Evolutionary conservation across 441 rosid genomes (phyloP).

Genomic region (Isatis lusitanica): DNA sequence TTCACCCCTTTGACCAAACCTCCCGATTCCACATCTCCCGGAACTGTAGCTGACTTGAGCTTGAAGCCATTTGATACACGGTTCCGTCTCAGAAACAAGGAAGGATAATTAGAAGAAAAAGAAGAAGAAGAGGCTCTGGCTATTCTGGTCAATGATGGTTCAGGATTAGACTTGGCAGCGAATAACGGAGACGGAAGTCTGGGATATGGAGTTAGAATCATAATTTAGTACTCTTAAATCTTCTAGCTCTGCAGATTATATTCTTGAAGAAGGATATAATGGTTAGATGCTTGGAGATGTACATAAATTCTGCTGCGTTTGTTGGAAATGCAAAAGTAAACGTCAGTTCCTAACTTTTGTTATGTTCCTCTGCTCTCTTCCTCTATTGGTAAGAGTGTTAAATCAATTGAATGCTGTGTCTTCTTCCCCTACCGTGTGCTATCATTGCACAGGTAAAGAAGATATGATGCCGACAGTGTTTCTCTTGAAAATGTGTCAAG

Average conservation of each 20-base stretch:
- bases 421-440: too few relatives aligned
- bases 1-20: conserved; percentile 34
- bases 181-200: conserved; percentile 23
- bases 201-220: conserved; percentile 24
- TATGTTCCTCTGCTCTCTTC: neutral
- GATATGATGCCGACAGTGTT: neutral
- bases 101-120: neutral
- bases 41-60: conserved; percentile 46
- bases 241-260: neutral
- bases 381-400: neutral
- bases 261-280: neutral
- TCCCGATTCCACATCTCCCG: conserved; percentile 36
- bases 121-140: neutral
- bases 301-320: conserved; percentile 8
- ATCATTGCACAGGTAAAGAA: too few relatives aligned
- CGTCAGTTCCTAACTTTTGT: neutral
- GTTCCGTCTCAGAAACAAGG: conserved; percentile 22
- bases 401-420: conserved; percentile 7
- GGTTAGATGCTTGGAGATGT: conserved; percentile 6
- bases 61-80: conserved; percentile 30
- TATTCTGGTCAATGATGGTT: conserved; percentile 19
- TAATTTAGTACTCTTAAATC: neutral
- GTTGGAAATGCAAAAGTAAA: neutral
- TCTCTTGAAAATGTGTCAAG: neutral
- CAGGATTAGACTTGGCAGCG: conserved; percentile 15